Percentiles rank a stretch among this genome's conserved stretches.
Evolutionary conservation across 148 eudicot species (phyloP).

Genomic region (Amaranthus hypochondriacus): DNA sequence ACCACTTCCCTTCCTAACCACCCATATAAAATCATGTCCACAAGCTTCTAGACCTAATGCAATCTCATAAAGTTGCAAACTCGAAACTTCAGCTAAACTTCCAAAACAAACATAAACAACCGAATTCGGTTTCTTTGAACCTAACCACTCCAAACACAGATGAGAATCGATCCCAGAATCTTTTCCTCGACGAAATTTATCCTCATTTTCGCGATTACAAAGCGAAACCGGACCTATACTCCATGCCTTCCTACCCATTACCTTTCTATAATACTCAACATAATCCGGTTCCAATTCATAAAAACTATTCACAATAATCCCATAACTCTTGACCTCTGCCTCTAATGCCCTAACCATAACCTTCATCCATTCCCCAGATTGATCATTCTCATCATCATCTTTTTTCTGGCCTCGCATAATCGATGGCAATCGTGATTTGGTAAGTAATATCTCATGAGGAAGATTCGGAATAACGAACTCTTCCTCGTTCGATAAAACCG

Average conservation of each 20-base stretch:
- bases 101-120: slow-evolving; percentile 37
- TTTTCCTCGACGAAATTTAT: slow-evolving; percentile 24
- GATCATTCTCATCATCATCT: not conserved
- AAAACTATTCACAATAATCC: slow-evolving; percentile 32
- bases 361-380: not conserved
- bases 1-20: slow-evolving; percentile 9
- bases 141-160: slow-evolving; percentile 33
- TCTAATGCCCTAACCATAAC: not conserved
- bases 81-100: slow-evolving; percentile 15
- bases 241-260: slow-evolving; percentile 30
- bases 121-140: slow-evolving; percentile 21
- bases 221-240: slow-evolving; percentile 38
- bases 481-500: slow-evolving; percentile 20
- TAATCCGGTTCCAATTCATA: slow-evolving; percentile 30
- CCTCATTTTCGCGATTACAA: slow-evolving; percentile 25
- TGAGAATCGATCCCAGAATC: slow-evolving; percentile 19
- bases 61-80: slow-evolving; percentile 25
- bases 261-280: slow-evolving; percentile 18
- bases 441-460: slow-evolving; percentile 28
- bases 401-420: not conserved
- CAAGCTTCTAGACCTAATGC: slow-evolving; percentile 30
- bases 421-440: slow-evolving; percentile 15
- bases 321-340: slow-evolving; percentile 32
- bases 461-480: slow-evolving; percentile 29
- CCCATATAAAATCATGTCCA: slow-evolving; percentile 33